Evolutionary conservation across 208 protist species (phyloP), one percentile per base, ranked within the genome.

Genomic region (Leishmania braziliensis): DNA sequence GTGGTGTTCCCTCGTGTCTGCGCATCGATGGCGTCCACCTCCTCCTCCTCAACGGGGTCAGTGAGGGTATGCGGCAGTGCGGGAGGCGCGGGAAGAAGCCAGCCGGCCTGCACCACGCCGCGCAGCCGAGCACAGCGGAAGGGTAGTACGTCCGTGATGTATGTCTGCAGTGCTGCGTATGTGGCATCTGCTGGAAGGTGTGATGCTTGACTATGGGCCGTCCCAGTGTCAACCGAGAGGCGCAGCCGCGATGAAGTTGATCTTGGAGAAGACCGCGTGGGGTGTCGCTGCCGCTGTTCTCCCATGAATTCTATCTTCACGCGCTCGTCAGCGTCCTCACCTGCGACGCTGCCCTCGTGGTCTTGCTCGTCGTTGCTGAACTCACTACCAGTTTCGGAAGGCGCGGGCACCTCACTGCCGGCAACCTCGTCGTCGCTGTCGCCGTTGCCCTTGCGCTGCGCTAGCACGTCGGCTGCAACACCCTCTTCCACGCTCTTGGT

Each of bases 71-170:
- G 81, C 36, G 77, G 77, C 48, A 90, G 83, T 36, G 86, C 43
- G 26, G 63, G 77, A 29, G 83, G 87, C 0, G 88, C 71, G 6
- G 87, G 89, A 3, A 95, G 85, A 73, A 92, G 75, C 89, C 85
- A 92, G 0, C 91, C 91, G 0, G 91, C 85, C 71, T 92, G 91
- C 56, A 85, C 86, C 50, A 84, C 88, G 1, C 89, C 70, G 36
- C 78, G 81, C 60, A 92, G 79, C 53, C 89, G 85, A 50, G 83
- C 83, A 79, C 88, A 92, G 14, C 79, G 68, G 29, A 84, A 76
- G 20, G 87, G 89, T 8, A 92, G 16, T 2, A 80, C 75, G 68
- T 81, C 53, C 8, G n/a, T 56, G 9, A 84, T 66, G 68, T 86
- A 80, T 16, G 69, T 65, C 58, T 82, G 78, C 36, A 87, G 60